These are phyloP conservation scores for Prorocentrum cordatum DNA, from an alignment of 169 alveolate species.

Conservation along the genomic window DNA sequence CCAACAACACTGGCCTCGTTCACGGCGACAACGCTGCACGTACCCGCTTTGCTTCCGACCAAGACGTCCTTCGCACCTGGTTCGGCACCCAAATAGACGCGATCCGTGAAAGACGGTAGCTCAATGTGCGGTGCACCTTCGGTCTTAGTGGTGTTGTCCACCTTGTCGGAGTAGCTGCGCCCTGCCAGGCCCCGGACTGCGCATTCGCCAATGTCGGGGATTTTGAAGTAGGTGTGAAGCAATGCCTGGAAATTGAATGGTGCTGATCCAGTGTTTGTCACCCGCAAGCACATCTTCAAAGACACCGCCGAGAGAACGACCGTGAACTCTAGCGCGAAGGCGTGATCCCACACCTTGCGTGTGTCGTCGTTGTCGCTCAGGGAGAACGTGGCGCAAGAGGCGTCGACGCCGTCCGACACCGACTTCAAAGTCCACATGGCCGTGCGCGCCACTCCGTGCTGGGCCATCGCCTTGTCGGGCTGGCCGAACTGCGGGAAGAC, in stretches of 20 bases:
- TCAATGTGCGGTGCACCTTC: not conserved
- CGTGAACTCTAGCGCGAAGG: not conserved
- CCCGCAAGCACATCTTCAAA: constrained; percentile 2
- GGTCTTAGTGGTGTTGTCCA: too few relatives aligned
- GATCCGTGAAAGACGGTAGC: constrained; percentile 19
- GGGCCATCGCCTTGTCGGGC: constrained; percentile 59
- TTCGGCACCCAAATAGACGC: constrained; percentile 24
- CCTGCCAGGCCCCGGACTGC: constrained; percentile 36
- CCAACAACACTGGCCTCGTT: not conserved
- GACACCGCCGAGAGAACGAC: constrained; percentile 23
- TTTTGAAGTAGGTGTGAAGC: constrained; percentile 35
- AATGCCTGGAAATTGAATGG: constrained; percentile 14
- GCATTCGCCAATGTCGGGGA: constrained; percentile 12
- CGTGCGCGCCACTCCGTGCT: constrained; percentile 55
- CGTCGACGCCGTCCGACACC: not conserved
- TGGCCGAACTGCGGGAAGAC: constrained; percentile 55
- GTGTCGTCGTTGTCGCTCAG: not conserved
- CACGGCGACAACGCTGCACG: too few relatives aligned
- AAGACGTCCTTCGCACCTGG: not conserved
- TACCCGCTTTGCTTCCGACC: not conserved
- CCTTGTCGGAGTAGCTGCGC: constrained; percentile 36
- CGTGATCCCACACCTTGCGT: constrained; percentile 11
- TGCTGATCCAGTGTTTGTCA: constrained; percentile 10
- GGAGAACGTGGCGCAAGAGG: not conserved
- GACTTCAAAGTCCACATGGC: constrained; percentile 4